Evolutionary conservation across 805 yeast species (phyloP), one percentile per base, ranked within the genome.

Genomic region (Kodamaea sagamina): DNA sequence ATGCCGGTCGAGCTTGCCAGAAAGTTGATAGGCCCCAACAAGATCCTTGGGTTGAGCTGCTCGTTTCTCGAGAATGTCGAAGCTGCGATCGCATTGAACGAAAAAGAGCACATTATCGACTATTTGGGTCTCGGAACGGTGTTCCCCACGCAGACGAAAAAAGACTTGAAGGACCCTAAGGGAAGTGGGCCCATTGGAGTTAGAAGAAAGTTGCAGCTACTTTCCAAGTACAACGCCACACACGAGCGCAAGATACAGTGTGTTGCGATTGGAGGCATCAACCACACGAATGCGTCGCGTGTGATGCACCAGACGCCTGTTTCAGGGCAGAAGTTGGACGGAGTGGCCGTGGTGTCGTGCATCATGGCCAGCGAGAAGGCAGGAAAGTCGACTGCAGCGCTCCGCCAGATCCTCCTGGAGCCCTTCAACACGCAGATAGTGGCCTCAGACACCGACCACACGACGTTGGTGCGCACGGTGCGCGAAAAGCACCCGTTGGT

Each of bases 341-440:
- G 97, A n/a, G 79, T 86, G 10, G 93, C 96, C 2, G 82, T 89
- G 10, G 97, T 90, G 2, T 86, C 96, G 6, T 84, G 88, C 51
- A 82, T 88, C 9, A 85, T 89, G 83, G 88, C 88, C 1, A 67
- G 73, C 1, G 46, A 52, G 7, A 74, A 77, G 47, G 82, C 92
- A 0, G 75, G 61, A 1, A 42, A 50, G 2, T 81, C 86, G 0
- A 75, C 92, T 0, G 54, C 47, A 32, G 56, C 59, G 1, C 60
- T 75, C 39, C 59, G 62, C 29, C 37, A 44, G 0, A 53, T 62
- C 4, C 61, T 70, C 47, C 46, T 57, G 11, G 49, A 61, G 3
- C 52, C 67, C 26, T 59, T 22, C 12, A 32, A 13, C 12, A 17
- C 22, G 4, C 17, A 18, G n/a, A 29, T 29, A 10, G 35, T 17